These are phyloP conservation scores for Stephanodiscus minutulus DNA, from an alignment of 108 stramenopile genomes.

Conservation along the genomic window DNA sequence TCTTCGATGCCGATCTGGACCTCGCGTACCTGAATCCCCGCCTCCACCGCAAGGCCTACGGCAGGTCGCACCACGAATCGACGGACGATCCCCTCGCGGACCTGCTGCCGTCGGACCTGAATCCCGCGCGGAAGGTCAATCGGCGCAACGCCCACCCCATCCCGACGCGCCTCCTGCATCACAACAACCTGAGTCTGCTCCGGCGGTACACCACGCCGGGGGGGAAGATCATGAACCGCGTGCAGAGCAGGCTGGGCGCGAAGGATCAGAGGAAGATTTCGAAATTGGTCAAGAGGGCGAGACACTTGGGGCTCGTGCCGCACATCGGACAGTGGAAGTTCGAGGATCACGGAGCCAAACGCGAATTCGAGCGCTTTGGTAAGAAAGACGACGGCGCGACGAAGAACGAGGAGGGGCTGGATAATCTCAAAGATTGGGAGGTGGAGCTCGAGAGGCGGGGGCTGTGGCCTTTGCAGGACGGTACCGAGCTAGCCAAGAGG, in stretches of 20 bases:
- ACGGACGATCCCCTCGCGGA: slow-evolving; percentile 81
- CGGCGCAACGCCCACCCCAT: slow-evolving; percentile 69
- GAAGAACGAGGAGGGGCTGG: slow-evolving; percentile 41
- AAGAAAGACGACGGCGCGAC: slow-evolving; percentile 53
- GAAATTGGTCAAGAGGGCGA: slow-evolving; percentile 78
- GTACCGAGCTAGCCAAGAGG: slow-evolving; percentile 26
- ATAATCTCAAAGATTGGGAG: slow-evolving; percentile 35
- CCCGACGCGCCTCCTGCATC: slow-evolving; percentile 68
- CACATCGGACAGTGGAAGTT: slow-evolving; percentile 76
- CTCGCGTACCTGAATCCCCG: slow-evolving; percentile 30
- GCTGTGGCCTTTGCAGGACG: slow-evolving; percentile 37
- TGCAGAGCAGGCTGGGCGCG: slow-evolving; percentile 77
- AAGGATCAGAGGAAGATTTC: slow-evolving; percentile 84
- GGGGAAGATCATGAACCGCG: slow-evolving; percentile 83
- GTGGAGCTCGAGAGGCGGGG: slow-evolving; percentile 41
- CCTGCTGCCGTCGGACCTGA: slow-evolving; percentile 74
- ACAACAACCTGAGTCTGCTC: slow-evolving; percentile 77
- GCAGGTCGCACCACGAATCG: too few species aligned
- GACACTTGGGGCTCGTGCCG: slow-evolving; percentile 78
- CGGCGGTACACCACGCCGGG: slow-evolving; percentile 75
- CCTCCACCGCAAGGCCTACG: slow-evolving; percentile 44
- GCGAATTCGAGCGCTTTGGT: too few species aligned
- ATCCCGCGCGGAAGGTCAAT: slow-evolving; percentile 72
- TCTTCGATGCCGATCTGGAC: slow-evolving; percentile 53
- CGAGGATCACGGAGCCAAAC: slow-evolving; percentile 80